Evolutionary conservation across 345 rosid species (phyloP).

Genomic region (Gossypium bickii): DNA sequence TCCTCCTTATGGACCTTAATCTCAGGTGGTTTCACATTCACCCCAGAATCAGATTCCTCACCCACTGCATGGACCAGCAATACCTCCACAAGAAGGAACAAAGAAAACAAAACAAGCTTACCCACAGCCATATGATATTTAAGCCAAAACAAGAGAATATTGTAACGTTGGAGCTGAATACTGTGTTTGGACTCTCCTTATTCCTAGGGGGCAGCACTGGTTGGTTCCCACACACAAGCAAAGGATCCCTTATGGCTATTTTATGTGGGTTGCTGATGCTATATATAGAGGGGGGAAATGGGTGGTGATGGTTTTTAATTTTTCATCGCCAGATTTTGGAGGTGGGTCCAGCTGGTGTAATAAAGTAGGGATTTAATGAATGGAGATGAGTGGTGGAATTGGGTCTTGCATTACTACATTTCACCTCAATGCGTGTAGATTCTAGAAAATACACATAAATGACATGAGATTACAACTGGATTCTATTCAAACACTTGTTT

Average conservation of each 20-base stretch:
- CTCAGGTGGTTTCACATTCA: slow-evolving; percentile 13
- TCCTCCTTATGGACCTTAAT: slow-evolving; percentile 8
- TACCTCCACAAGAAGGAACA: slow-evolving; percentile 25
- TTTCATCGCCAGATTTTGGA: background rate
- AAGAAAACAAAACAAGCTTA: slow-evolving; percentile 21
- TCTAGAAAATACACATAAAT: background rate
- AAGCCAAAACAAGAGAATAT: background rate
- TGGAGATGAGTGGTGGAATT: background rate
- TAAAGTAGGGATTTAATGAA: background rate
- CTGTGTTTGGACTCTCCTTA: background rate
- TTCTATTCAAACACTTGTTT: background rate
- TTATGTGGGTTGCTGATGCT: background rate
- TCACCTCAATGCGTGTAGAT: background rate
- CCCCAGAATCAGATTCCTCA: slow-evolving; percentile 15
- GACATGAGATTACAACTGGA: background rate
- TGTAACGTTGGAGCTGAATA: background rate
- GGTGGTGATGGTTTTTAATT: background rate
- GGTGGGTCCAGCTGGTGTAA: background rate
- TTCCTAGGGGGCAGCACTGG: background rate
- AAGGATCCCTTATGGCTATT: background rate
- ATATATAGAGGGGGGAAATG: slow-evolving; percentile 2
- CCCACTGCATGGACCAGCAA: slow-evolving; percentile 30
- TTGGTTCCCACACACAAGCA: background rate
- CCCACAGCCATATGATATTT: slow-evolving; percentile 3
- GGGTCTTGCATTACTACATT: background rate